Conservation (phyloP, 108 stramenopile species). For the Cyclotella sp. region DNA sequence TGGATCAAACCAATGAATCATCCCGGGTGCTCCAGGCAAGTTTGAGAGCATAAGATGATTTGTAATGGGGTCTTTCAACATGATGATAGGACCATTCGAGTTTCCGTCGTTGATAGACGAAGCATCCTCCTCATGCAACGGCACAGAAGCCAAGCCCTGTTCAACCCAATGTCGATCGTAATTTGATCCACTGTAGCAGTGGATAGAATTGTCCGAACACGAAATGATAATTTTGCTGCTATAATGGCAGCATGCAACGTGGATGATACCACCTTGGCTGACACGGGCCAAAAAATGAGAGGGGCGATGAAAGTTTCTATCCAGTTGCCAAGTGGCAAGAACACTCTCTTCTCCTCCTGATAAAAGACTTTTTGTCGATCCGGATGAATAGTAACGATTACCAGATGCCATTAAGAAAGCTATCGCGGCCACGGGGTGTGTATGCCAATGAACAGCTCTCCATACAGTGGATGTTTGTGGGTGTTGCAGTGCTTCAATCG, state of each 20-base stretch:
- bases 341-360: constrained; percentile 85
- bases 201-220: constrained; percentile 75
- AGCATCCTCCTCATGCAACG: constrained; percentile 28
- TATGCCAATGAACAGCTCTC: constrained; percentile 80
- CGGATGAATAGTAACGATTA: neutral
- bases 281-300: constrained; percentile 68
- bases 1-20: constrained; percentile 84
- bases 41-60: constrained; percentile 42
- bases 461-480: constrained; percentile 55
- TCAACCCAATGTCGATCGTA: constrained; percentile 66
- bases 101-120: constrained; percentile 5
- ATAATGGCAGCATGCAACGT: constrained; percentile 42
- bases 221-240: constrained; percentile 56
- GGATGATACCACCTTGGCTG: constrained; percentile 67
- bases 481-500: constrained; percentile 35
- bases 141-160: constrained; percentile 60
- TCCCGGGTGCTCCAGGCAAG: constrained; percentile 72
- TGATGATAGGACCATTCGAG: constrained; percentile 26
- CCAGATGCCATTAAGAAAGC: constrained; percentile 39
- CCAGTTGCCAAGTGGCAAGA: constrained; percentile 79
- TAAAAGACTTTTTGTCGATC: constrained; percentile 52
- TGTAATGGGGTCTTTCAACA: constrained; percentile 52
- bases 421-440: constrained; percentile 72
- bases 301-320: constrained; percentile 65
- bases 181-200: constrained; percentile 67